Evolutionary conservation across 768 basidiomycete species (phyloP), one percentile per base, ranked within the genome.

Genomic region (Amanita pallidorosea): DNA sequence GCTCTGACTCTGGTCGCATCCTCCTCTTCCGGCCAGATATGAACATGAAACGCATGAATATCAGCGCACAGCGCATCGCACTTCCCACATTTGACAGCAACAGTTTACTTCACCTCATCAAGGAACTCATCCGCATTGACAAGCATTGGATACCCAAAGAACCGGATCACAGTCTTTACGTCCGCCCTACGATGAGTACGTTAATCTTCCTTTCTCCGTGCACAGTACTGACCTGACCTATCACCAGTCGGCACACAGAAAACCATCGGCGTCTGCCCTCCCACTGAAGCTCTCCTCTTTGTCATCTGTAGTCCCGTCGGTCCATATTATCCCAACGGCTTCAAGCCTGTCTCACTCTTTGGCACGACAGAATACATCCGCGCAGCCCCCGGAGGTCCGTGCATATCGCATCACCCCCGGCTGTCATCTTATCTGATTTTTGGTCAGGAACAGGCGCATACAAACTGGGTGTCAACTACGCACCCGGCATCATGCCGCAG

Each of bases 1-100:
- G 83, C 44, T 80, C 83, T 56, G 66, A 77, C 34, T 67, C 77
- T 44, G 92, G 85, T 33, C 80, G 76, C 23, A 79, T 93, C 18
- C 79, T 85, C 15, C 68, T 97, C 56, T 97, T 97, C 76, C 74
- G 94, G 41, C 95, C 94, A 2, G 90, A 96, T 67, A 89, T 90
- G 88, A 96, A 97, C 70, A 95, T 97, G 92, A 83, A 82, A 61
- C 82, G 94, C 23, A 93, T 98, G 92, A 91, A 90, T 68, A 76
- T 57, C 42, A 89, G 85, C 60, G 93, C 94, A 12, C 57, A 67
- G 22, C 80, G 94, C 37, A 72, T 91, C 49, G 88, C 85, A 17
- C 63, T 90, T 43, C 88, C 88, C 8, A 77, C 73, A 4, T 98
- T 97, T 64, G 68, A 92, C 58, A 85, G 83, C 15, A 77, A 82